Evolutionary conservation across 768 basidiomycete genomes (phyloP).

Genomic region (Kwoniella bestiolae): DNA sequence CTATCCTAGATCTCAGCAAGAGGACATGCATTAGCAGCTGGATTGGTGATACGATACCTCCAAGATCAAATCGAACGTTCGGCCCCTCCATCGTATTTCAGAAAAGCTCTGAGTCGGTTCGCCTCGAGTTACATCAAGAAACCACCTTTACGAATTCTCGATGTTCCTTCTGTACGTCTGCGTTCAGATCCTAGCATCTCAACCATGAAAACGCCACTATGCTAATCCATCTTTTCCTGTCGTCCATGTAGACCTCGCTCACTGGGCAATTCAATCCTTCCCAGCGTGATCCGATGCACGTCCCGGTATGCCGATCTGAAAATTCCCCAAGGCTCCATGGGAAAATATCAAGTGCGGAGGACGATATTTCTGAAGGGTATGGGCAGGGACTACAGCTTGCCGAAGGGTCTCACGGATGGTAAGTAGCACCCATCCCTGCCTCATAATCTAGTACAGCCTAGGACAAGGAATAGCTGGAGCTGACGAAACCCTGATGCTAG

Average conservation of each 20-base stretch:
- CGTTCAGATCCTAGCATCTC: neutral
- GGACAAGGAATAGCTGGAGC: too few species aligned
- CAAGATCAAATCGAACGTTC: constrained; percentile 31
- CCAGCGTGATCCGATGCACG: constrained; percentile 3
- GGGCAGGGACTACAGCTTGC: constrained; percentile 20
- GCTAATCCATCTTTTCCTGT: neutral
- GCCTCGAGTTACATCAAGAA: constrained; percentile 19
- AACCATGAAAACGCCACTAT: neutral
- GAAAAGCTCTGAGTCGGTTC: constrained; percentile 15
- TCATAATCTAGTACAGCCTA: too few species aligned
- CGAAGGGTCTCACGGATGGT: constrained; percentile 39
- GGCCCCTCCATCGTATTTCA: constrained; percentile 14
- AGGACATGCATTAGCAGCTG: constrained; percentile 45
- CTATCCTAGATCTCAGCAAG: constrained; percentile 48
- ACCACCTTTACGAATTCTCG: constrained; percentile 21
- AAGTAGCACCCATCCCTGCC: neutral
- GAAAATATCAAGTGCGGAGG: constrained; percentile 13
- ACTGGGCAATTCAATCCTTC: constrained; percentile 38
- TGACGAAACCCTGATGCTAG: constrained; percentile 11
- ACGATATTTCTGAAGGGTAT: constrained; percentile 12
- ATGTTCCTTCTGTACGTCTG: constrained; percentile 36
- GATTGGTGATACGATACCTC: constrained; percentile 40
- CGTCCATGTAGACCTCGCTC: constrained; percentile 35
- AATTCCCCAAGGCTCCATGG: constrained; percentile 36
- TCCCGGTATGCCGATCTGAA: constrained; percentile 40